A percentile compares a stretch with the other conserved stretches of the same genome.
phyloP scores from a whole-genome alignment of 768 basidiomycete genomes.

The Kwoniella dendrophila region DNA sequence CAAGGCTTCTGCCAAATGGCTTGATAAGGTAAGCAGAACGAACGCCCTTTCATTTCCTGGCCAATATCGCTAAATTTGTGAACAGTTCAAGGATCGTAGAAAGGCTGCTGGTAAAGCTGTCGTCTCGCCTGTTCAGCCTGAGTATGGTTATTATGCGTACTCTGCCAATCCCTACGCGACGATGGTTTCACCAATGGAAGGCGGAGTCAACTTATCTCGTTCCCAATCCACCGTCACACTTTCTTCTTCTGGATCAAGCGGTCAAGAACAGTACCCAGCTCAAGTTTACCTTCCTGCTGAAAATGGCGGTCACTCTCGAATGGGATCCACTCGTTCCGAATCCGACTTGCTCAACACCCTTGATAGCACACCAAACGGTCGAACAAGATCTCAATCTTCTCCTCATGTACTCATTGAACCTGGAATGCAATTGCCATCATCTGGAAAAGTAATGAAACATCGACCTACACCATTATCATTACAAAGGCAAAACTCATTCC shows the following conservation, averaged over 20 bases:
- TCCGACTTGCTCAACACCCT: constrained; percentile 32
- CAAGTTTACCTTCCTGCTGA: constrained; percentile 19
- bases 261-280: constrained; percentile 31
- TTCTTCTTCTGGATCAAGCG: constrained; percentile 40
- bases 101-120: constrained; percentile 41
- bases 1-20: constrained; percentile 55
- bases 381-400: constrained; percentile 51
- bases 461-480: constrained; percentile 44
- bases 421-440: constrained; percentile 37
- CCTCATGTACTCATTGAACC: constrained; percentile 41
- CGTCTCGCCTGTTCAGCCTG: constrained; percentile 30
- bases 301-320: constrained; percentile 29
- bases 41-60: not conserved
- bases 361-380: constrained; percentile 32
- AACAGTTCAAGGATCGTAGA: constrained; percentile 53
- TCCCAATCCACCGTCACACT: constrained; percentile 46
- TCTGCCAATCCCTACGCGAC: constrained; percentile 21
- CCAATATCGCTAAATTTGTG: constrained; percentile 13
- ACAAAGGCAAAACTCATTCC: constrained; percentile 51
- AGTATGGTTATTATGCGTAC: constrained; percentile 32
- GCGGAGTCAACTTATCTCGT: constrained; percentile 31
- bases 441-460: constrained; percentile 44
- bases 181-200: constrained; percentile 25
- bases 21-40: constrained; percentile 45
- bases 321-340: constrained; percentile 34